These are phyloP conservation scores for Fusarium dlaminii DNA, from an alignment of 2,329 filamentous ascomycete species.

Conservation along the genomic window DNA sequence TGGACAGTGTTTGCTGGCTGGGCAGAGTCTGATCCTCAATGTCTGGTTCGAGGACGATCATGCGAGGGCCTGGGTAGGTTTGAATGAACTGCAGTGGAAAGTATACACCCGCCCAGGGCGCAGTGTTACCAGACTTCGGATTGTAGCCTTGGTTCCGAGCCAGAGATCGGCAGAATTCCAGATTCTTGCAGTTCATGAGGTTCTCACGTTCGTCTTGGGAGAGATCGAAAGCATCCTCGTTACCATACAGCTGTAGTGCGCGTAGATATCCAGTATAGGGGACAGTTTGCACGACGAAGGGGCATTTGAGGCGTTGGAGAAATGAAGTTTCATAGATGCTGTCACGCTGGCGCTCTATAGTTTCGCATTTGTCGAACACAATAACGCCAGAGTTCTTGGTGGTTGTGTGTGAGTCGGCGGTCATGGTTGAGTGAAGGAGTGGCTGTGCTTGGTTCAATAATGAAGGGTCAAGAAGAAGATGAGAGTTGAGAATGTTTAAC, in stretches of 20 bases:
- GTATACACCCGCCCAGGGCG: slow-evolving; percentile 8
- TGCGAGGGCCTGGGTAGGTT: slow-evolving; percentile 2
- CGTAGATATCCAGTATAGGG: slow-evolving; percentile 14
- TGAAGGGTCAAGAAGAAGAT: not conserved
- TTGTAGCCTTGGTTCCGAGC: slow-evolving; percentile 9
- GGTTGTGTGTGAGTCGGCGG: not conserved
- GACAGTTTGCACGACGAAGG: not conserved
- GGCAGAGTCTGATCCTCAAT: not conserved
- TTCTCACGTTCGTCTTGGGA: not conserved
- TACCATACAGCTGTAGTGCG: slow-evolving; percentile 17
- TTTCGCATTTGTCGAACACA: slow-evolving; percentile 6
- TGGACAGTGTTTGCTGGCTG: not conserved
- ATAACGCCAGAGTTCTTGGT: not conserved
- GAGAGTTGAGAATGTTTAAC: not conserved
- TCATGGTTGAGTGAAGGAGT: not conserved
- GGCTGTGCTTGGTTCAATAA: not conserved
- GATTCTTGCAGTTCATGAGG: not conserved
- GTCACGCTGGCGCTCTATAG: not conserved
- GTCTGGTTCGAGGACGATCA: not conserved
- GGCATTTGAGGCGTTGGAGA: not conserved
- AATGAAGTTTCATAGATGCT: not conserved
- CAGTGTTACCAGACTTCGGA: not conserved
- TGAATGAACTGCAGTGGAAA: not conserved
- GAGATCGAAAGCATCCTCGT: slow-evolving; percentile 2
- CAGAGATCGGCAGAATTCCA: not conserved